Evolutionary conservation across 1,284 basidiomycete genomes (phyloP), one percentile per base, ranked within the genome.

Genomic region (Ceratobasidium sp.): DNA sequence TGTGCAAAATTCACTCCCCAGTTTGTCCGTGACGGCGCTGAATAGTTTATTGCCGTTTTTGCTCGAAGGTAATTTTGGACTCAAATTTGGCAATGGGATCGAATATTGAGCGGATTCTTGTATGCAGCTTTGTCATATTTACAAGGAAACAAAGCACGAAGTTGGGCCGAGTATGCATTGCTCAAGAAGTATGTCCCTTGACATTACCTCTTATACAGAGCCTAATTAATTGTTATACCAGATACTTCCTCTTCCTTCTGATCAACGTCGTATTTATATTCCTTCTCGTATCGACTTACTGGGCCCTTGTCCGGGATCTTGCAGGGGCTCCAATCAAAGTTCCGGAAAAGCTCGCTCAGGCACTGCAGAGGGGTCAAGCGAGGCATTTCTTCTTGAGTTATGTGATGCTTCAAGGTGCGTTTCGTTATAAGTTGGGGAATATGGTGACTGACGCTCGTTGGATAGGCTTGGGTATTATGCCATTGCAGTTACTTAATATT

Each of bases 261-360:
- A 89, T 97, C 84, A 97, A 97, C 81, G 97, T 98, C 60, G 93
- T 99, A 44, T 98, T 99, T 86, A 96, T 98, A 81, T 98, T 98
- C 87, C 89, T 99, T 13, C 87, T 97, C 63, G 95, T 95, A 0
- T 94, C 92, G 67, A 97, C 96, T 0, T 97, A 97, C 83, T 95
- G 93, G 92, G 93, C 95, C 66, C 90, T 98, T 20, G 90, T 96
- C 4, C 91, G 92, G 58, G 96, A 97, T 83, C 87, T 97, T 64
- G 94, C 95, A 7, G 93, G 95, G 82, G 94, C 94, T 2, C 94
- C 96, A 0, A 93, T 91, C 1, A 94, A 96, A 85, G 94, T 97
- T 18, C 95, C 96, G 0, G 94, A 97, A 85, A 97, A 96, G 82
- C 87, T 98, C 0, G 96, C 97, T 0, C 87, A 90, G 67, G 93